phyloP scores from a whole-genome alignment of 805 yeast species.

The Yarrowia keelungensis region DNA sequence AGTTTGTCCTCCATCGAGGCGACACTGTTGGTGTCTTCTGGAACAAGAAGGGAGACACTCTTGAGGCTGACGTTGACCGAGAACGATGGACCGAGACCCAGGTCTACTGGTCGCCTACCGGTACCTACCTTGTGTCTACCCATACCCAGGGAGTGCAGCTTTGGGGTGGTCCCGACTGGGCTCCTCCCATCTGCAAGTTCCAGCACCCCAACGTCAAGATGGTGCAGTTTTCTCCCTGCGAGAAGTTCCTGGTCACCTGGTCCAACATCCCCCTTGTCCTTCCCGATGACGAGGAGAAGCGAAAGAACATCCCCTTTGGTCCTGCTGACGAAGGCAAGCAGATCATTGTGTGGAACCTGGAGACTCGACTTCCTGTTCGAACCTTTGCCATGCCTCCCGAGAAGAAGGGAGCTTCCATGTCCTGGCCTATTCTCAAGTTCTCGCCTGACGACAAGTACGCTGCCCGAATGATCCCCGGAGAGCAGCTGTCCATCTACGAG shows the following conservation, averaged over 20 bases:
- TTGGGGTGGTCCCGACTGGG: constrained; percentile 76
- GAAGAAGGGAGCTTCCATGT: constrained; percentile 49
- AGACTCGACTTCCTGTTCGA: constrained; percentile 80
- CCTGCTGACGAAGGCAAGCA: constrained; percentile 91
- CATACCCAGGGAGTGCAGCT: constrained; percentile 95
- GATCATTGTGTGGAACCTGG: constrained; percentile 89
- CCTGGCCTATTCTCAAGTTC: constrained; percentile 99
- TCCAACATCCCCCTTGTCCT: constrained; percentile 82
- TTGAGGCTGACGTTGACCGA: constrained; percentile 80
- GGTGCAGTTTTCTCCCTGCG: constrained; percentile 91
- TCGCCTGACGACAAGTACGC: constrained; percentile 89
- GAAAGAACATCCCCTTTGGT: constrained; percentile 78
- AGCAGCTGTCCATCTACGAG: constrained; percentile 87
- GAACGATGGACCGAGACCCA: constrained; percentile 86
- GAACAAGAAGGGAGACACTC: constrained; percentile 74
- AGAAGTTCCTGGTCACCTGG: constrained; percentile 86
- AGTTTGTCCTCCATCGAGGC: constrained; percentile 77
- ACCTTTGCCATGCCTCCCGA: constrained; percentile 86
- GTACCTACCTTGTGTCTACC: constrained; percentile 83
- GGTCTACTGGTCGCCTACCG: constrained; percentile 91
- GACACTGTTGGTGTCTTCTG: constrained; percentile 86
- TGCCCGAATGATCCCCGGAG: constrained; percentile 92
- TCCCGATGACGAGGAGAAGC: constrained; percentile 66
- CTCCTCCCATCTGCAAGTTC: constrained; percentile 56
- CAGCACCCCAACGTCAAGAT: constrained; percentile 89